Base-by-base conservation (phyloP, 192 early-diverging fungal genomes). In the Coemansia sp. region DNA sequence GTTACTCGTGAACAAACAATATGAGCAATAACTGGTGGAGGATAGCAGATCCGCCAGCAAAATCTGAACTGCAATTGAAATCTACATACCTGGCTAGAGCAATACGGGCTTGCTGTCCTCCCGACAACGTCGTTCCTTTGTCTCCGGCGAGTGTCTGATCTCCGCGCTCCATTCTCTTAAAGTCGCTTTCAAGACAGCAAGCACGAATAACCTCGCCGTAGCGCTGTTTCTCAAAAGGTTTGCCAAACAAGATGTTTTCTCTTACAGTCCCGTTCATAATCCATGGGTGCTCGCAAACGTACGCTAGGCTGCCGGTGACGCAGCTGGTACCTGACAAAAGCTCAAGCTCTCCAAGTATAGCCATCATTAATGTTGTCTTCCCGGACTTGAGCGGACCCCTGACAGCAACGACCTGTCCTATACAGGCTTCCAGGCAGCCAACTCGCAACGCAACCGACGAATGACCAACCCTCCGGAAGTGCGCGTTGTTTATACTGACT, bases 321-420 rank as follows among this genome's bases (percentile, higher is more conserved):
- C 23, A 1, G 37, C 59, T 60, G 0, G 3, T 55, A 2, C 67
- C 72, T 0, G 65, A 60, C 3, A 31, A 50, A 2, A 55, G 48
- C 36, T 65, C 17, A 11, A 92, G 86, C 80, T 95, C 93, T 28
- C 90, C 86, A 6, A 93, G 75, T 14, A 94, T 75, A 41, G 91
- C 87, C 25, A 87, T 66, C 14, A 95, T 64, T 27, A 97, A 55
- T 6, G 86, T 84, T 9, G 87, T 84, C 65, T 97, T 97, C 30
- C 95, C 95, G 20, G 85, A 83, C 3, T 93, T 94, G 15, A 94
- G 92, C 29, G 85, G 75, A 8, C 94, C 94, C 38, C 85, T 87
- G 41, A 95, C 71, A 15, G 92, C 84, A 20, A 88, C 83, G 4
- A 93, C 72, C 45, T 87, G 83, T 29, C 81, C 80, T 6, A 67